A percentile compares a stretch with the other conserved stretches of the same genome.
Evolutionary conservation across 257 asterid genomes (phyloP).

Genomic region (Anisodus tanguticus): DNA sequence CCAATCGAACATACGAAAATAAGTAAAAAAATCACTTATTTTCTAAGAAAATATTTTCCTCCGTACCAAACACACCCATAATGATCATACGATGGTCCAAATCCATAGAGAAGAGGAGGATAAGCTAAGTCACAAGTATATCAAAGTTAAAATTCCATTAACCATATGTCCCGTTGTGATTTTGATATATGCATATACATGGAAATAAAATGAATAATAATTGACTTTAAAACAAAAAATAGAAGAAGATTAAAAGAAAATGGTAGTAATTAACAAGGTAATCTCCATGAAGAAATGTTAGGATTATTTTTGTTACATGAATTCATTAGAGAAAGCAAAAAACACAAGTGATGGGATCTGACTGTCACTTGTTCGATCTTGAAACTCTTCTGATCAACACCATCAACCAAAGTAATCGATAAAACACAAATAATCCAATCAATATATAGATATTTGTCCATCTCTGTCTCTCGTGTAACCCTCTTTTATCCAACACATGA

Average conservation of each 20-base stretch:
- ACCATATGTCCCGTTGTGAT: too few relatives aligned
- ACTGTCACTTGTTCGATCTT: slow-evolving; percentile 62
- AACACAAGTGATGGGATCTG: background rate
- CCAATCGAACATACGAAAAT: too few relatives aligned
- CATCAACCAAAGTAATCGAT: slow-evolving; percentile 72
- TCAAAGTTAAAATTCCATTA: background rate
- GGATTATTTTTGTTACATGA: slow-evolving; percentile 12
- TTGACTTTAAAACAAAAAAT: too few relatives aligned
- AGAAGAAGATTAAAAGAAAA: background rate
- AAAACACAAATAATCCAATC: slow-evolving; percentile 79
- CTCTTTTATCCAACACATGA: slow-evolving; percentile 72
- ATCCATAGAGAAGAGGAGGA: background rate
- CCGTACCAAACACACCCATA: background rate
- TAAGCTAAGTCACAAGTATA: background rate
- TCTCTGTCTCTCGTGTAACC: slow-evolving; percentile 66
- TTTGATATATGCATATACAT: too few relatives aligned
- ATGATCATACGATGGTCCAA: background rate
- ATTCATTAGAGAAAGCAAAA: background rate
- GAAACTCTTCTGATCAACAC: slow-evolving; percentile 84
- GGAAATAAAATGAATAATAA: background rate
- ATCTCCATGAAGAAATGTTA: background rate
- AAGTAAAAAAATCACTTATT: too few relatives aligned
- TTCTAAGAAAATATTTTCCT: too few relatives aligned
- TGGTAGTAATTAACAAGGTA: too few relatives aligned
- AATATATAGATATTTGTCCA: slow-evolving; percentile 73